Conservation (phyloP, 2,329 filamentous ascomycete genomes). For the Talaromyces funiculosus region DNA sequence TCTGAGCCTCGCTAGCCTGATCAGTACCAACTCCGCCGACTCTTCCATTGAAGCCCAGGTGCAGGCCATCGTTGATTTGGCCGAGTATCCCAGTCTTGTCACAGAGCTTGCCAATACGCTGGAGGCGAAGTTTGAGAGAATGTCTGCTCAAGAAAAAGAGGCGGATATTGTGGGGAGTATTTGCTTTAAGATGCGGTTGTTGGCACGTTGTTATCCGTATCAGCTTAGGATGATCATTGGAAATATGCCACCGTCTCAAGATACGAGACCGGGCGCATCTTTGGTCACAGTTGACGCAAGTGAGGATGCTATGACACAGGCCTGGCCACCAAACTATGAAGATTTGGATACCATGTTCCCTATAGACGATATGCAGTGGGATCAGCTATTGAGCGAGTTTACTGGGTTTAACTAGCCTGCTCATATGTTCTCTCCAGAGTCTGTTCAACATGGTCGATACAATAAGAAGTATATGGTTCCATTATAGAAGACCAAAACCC, state of each 20-base stretch:
- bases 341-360: conserved; percentile 16
- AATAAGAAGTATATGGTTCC: too few species aligned
- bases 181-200: conserved; percentile 20
- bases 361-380: conserved; percentile 19
- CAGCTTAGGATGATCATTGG: conserved; percentile 17
- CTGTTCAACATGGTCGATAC: not conserved
- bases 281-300: not conserved
- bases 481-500: not conserved
- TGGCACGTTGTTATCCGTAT: conserved; percentile 21
- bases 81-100: conserved; percentile 17
- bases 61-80: conserved; percentile 16
- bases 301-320: not conserved
- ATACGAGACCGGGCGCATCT: conserved; percentile 3
- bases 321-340: not conserved
- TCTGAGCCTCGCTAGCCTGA: conserved; percentile 14
- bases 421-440: not conserved
- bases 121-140: conserved; percentile 14
- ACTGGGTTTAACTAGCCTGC: conserved; percentile 15
- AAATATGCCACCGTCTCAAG: conserved; percentile 2
- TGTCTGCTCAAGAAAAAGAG: conserved; percentile 18
- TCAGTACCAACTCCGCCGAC: conserved; percentile 3
- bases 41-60: conserved; percentile 13
- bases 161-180: conserved; percentile 19
- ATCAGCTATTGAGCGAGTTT: conserved; percentile 20
- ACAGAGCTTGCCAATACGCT: conserved; percentile 15